Evolutionary conservation across 441 rosid species (phyloP), one percentile per base, ranked within the genome.

Genomic region (Populus tomentosa): DNA sequence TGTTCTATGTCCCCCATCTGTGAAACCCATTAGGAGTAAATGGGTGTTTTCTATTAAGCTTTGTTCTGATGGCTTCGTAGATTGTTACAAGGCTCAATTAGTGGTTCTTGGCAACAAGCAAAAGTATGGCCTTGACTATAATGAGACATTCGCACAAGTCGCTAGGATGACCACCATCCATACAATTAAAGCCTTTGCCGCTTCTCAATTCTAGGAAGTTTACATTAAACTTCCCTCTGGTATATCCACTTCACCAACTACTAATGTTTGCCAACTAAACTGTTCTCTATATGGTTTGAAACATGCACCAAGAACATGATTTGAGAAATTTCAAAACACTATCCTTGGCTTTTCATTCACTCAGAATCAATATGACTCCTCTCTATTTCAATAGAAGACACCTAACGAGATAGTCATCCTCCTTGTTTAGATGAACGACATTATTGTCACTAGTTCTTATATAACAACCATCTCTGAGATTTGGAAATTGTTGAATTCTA

Each of bases 201-300:
- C 63, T 7, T 65, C 64, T 32, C 14, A 66, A 20, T 38, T 42
- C 5, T 67, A 16, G 7, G 18, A 42, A 42, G 53, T 42, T 42
- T 42, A 42, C 53, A 42, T 42, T 4, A 13, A 13, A 42, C 53
- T 42, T 42, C 64, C 24, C 63, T 18, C 11, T 61, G n/a, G 3
- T 5, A 62, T n/a, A 7, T 20, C 20, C 40, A 1, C 59, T 38
- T 53, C 7, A 3, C 14, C 40, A 10, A 13, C 53, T 42, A 42
- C 53, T 42, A 42, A 42, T 42, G 69, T 76, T 18, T 76, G 74
- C n/a, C n/a, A n/a, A n/a, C n/a, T n/a, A n/a, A n/a, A n/a, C n/a
- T n/a, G n/a, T n/a, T n/a, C n/a, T n/a, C 38, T 75, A 26, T 53
- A 76, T 69, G 74, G 40, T 42, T 28, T 61, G 7, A 74, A 74